phyloP scores from a whole-genome alignment of 2,329 filamentous ascomycete species.

The Coniochaeta sp. region DNA sequence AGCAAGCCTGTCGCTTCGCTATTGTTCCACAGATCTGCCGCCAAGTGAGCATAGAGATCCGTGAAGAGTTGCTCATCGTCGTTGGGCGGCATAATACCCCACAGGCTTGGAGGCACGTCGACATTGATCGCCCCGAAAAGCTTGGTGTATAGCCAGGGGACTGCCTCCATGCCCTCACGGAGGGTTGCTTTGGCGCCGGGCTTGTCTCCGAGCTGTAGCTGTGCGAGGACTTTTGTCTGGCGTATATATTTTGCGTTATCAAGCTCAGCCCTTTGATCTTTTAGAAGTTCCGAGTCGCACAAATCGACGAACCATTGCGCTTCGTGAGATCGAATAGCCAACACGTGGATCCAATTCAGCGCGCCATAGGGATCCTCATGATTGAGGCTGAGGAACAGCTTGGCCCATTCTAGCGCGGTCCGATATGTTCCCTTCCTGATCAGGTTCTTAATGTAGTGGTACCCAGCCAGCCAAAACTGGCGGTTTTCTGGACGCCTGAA shows the following conservation, averaged over 20 bases:
- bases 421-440: conserved; percentile 88
- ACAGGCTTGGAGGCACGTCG: conserved; percentile 70
- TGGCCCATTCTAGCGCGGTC: conserved; percentile 90
- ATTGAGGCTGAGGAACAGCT: conserved; percentile 70
- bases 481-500: conserved; percentile 81
- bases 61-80: conserved; percentile 61
- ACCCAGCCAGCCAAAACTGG: conserved; percentile 85
- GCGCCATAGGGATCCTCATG: conserved; percentile 77
- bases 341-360: conserved; percentile 70
- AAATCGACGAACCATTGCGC: conserved; percentile 69
- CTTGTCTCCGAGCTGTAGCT: conserved; percentile 61
- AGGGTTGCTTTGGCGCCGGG: conserved; percentile 59
- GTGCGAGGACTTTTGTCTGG: conserved; percentile 70
- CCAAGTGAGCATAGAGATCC: conserved; percentile 66
- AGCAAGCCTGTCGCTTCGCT: conserved; percentile 62
- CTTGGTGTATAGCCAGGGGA: conserved; percentile 78
- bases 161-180: conserved; percentile 57
- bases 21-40: conserved; percentile 82
- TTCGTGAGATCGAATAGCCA: conserved; percentile 76
- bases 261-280: conserved; percentile 15
- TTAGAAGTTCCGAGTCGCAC: conserved; percentile 39
- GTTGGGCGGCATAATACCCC: conserved; percentile 66
- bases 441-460: conserved; percentile 80
- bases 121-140: conserved; percentile 76
- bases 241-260: conserved; percentile 48